Evolutionary conservation across 495 filamentous ascomycete species (phyloP), one percentile per base, ranked within the genome.

Genomic region (Pyrenula aspistea): DNA sequence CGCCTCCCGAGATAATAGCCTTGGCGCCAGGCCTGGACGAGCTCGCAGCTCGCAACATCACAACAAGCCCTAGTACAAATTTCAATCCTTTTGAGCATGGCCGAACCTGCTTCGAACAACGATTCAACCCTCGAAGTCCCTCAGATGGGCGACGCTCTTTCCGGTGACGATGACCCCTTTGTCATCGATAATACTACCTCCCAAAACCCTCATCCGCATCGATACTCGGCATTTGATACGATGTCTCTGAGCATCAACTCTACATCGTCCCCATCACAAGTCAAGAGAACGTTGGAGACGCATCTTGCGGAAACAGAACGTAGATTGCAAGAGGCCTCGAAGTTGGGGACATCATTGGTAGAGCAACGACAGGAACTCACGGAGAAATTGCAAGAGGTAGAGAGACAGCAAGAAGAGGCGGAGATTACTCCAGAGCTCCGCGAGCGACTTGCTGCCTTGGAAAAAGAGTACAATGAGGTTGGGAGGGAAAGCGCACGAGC

Each of bases 401-500:
- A 94, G 62, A 82, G 82, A 61, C 77, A 88, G 60, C 79, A 93
- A 64, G 79, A 82, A 60, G 86, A 90, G 50, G 76, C 81, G n/a
- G 87, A 94, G 60, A 85, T 97, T 56, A 85, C 83, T 8, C 85
- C 88, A 1, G 91, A 95, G 54, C 68, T 97, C 62, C 83, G 86
- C 12, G 83, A 86, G 68, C 91, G 86, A 67, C 74, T 98, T 24
- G 77, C 82, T 10, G 92, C 95, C 56, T 77, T 97, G 62, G 93
- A 98, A 65, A 86, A 81, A 67, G 94, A 96, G 60, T 97, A 94
- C 68, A 93, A 93, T 68, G 93, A 97, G 60, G 88, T 96, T 51
- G 91, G 91, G 25, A 80, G 85, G 54, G 91, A 97, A 64, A 91
- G 87, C 21, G 87, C 91, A 50, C 82, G 92, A 53, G 90, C 89